phyloP scores from a whole-genome alignment of 306 rosid species.

The Vigna trinervia region DNA sequence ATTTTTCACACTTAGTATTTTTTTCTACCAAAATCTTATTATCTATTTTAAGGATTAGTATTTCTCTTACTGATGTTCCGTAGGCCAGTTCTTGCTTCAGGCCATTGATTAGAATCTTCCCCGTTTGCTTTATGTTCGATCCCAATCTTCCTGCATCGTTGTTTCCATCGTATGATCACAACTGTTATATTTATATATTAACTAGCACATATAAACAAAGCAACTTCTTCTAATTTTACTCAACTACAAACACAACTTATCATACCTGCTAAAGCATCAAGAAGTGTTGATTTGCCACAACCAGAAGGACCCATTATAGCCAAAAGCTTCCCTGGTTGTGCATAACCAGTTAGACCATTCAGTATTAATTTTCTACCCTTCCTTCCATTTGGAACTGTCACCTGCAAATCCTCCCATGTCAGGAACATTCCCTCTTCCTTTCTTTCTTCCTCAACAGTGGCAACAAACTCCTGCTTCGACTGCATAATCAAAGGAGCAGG shows the following conservation, averaged over 20 bases:
- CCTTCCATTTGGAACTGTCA: constrained; percentile 43
- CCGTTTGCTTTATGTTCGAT: neutral
- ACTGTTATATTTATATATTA: no score
- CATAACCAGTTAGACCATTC: constrained; percentile 42
- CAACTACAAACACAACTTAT: no score
- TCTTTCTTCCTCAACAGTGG: constrained; percentile 14
- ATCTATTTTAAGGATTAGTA: neutral
- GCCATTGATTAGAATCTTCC: neutral
- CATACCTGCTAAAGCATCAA: neutral
- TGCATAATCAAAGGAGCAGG: neutral
- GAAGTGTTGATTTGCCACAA: constrained; percentile 4
- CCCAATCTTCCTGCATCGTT: neutral
- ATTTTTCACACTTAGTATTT: neutral
- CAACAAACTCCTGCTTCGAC: neutral
- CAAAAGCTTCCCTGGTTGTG: neutral
- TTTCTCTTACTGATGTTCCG: neutral
- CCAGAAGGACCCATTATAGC: neutral
- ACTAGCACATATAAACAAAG: no score
- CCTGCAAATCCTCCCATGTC: constrained; percentile 60
- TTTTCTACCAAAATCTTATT: neutral
- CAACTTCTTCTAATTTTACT: no score
- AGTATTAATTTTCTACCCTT: constrained; percentile 32
- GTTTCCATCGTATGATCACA: neutral
- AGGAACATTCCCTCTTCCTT: constrained; percentile 24
- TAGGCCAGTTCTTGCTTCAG: neutral